Conservation (phyloP, 2,329 filamentous ascomycete species). For the Ophiobolus disseminans region DNA sequence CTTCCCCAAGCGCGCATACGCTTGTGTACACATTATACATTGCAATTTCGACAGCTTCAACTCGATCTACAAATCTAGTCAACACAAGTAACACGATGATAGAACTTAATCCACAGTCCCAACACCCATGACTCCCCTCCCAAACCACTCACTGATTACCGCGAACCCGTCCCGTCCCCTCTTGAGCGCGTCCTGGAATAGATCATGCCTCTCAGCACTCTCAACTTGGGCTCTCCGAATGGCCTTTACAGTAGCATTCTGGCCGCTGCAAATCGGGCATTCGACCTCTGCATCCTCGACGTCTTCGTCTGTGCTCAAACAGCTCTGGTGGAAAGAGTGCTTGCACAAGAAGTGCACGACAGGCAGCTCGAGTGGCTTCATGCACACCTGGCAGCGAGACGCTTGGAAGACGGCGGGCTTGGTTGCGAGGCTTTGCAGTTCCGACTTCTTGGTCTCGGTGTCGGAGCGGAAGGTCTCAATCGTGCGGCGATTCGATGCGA, state of each 20-base stretch:
- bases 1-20: too few relatives aligned
- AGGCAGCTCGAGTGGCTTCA: slow-evolving; percentile 79
- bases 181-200: slow-evolving; percentile 83
- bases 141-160: slow-evolving; percentile 95
- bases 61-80: too few relatives aligned
- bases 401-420: slow-evolving; percentile 91
- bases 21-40: too few relatives aligned
- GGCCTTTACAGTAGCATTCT: slow-evolving; percentile 87
- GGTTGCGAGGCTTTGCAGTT: slow-evolving; percentile 76
- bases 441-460: slow-evolving; percentile 78
- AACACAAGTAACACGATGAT: neutral
- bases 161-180: slow-evolving; percentile 82
- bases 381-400: slow-evolving; percentile 85
- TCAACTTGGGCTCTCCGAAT: slow-evolving; percentile 88
- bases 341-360: slow-evolving; percentile 97
- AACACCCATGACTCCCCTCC: slow-evolving; percentile 83
- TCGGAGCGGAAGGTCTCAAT: slow-evolving; percentile 85
- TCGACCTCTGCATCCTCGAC: slow-evolving; percentile 70
- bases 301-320: slow-evolving; percentile 72
- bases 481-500: slow-evolving; percentile 79
- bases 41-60: too few relatives aligned
- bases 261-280: slow-evolving; percentile 83
- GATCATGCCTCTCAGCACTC: slow-evolving; percentile 82
- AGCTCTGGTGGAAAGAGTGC: slow-evolving; percentile 94
- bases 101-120: slow-evolving; percentile 33